These are phyloP conservation scores for Eleusine coracana DNA, from an alignment of 176 grass and related monocot genomes.

Conservation along the genomic window DNA sequence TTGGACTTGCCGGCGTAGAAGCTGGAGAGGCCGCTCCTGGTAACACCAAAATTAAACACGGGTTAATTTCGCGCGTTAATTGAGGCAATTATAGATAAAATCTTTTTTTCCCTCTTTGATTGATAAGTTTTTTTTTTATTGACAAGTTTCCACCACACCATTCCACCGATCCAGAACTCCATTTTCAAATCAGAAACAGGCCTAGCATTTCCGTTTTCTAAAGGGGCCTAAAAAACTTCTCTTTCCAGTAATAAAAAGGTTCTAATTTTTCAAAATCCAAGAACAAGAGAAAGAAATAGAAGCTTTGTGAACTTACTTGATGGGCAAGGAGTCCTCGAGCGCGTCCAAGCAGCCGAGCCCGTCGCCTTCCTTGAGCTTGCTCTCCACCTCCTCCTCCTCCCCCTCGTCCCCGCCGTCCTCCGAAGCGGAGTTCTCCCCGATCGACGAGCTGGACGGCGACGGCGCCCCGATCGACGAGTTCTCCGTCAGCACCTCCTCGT, in stretches of 20 bases:
- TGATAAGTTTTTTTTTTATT: not conserved
- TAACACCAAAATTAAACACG: not conserved
- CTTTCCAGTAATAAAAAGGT: not conserved
- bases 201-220: not conserved
- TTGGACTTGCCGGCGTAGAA: slow-evolving; percentile 87
- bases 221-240: not conserved
- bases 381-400: slow-evolving; percentile 54
- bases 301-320: slow-evolving; percentile 56
- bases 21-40: slow-evolving; percentile 74
- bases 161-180: not conserved
- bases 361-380: slow-evolving; percentile 45
- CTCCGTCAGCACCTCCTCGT: slow-evolving; percentile 45
- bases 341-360: slow-evolving; percentile 50
- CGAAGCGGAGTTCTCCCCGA: slow-evolving; percentile 54
- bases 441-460: slow-evolving; percentile 58
- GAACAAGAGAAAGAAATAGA: not conserved
- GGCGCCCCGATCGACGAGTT: slow-evolving; percentile 46
- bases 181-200: not conserved
- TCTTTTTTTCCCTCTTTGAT: not conserved
- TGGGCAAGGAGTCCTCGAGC: slow-evolving; percentile 63
- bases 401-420: slow-evolving; percentile 37
- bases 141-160: not conserved
- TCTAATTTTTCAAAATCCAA: not conserved
- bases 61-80: not conserved
- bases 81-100: not conserved